A percentile compares a stretch with the other conserved stretches of the same genome.
Conservation (phyloP, 805 yeast species). For the Saccharomyces jurei region DNA sequence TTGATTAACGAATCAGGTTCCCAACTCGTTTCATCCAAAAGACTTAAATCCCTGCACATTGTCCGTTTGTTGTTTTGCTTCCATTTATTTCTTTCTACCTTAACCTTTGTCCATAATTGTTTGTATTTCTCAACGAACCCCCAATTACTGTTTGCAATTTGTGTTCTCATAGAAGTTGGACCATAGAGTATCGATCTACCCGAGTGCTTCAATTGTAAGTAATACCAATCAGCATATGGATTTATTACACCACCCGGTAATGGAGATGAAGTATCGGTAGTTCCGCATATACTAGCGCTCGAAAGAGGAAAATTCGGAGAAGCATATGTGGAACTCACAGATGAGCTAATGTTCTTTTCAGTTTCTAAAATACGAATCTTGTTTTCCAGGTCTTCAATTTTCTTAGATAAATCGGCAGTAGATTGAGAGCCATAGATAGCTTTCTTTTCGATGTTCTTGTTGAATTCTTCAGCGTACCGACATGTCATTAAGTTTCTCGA, state of each 20-base stretch:
- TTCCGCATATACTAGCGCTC: neutral
- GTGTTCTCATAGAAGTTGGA: constrained; percentile 23
- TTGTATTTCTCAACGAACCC: constrained; percentile 12
- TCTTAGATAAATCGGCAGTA: constrained; percentile 1
- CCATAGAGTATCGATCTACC: constrained; percentile 25
- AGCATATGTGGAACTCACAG: neutral
- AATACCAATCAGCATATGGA: constrained; percentile 9
- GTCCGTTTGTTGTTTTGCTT: constrained; percentile 10
- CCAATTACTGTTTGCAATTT: constrained; percentile 10
- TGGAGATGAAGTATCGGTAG: neutral
- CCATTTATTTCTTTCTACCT: constrained; percentile 19
- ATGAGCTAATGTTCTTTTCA: neutral
- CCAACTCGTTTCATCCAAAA: constrained; percentile 4
- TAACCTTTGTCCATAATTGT: constrained; percentile 21
- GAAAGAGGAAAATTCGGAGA: neutral
- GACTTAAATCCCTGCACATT: constrained; percentile 13
- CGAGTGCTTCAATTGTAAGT: constrained; percentile 12
- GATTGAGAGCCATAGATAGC: neutral
- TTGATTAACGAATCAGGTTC: constrained; percentile 2
- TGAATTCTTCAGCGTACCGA: constrained; percentile 9
- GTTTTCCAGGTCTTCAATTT: constrained; percentile 5
- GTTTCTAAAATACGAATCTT: neutral
- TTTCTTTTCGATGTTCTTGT: neutral
- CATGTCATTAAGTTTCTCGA: constrained; percentile 14
- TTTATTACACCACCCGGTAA: constrained; percentile 1